Conservation (phyloP, 2,329 filamentous ascomycete genomes). For the Fusarium sarcochroum region DNA sequence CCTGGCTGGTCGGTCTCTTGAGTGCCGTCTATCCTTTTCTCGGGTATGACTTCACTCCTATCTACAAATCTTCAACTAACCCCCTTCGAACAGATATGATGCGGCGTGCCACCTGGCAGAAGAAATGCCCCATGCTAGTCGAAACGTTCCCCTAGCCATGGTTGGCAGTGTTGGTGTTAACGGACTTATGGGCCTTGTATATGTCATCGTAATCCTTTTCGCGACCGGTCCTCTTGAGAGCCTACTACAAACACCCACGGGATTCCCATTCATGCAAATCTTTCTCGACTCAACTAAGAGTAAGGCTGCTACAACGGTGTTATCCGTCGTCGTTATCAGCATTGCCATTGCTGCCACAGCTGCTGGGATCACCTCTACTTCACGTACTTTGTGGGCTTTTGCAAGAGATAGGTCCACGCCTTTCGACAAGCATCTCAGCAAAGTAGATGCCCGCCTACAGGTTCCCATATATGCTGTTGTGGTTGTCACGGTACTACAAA, state of each 20-base stretch:
- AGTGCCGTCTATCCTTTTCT: conserved; percentile 53
- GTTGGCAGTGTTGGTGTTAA: conserved; percentile 57
- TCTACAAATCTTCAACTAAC: neutral
- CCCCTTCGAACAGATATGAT: conserved; percentile 47
- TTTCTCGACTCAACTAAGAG: conserved; percentile 52
- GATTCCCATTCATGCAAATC: conserved; percentile 61
- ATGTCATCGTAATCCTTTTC: conserved; percentile 60
- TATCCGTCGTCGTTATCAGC: conserved; percentile 49
- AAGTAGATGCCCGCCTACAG: conserved; percentile 50
- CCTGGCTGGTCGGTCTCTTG: conserved; percentile 53
- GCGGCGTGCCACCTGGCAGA: conserved; percentile 54
- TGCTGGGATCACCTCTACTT: conserved; percentile 54
- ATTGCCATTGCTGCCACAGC: conserved; percentile 51
- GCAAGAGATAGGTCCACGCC: conserved; percentile 56
- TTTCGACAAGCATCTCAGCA: conserved; percentile 54
- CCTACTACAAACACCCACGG: conserved; percentile 57
- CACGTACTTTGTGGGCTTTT: conserved; percentile 57
- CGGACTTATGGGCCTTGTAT: conserved; percentile 61
- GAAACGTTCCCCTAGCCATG: conserved; percentile 54
- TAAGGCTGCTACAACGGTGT: conserved; percentile 44
- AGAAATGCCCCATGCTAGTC: conserved; percentile 52
- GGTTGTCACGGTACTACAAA: conserved; percentile 46
- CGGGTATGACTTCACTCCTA: conserved; percentile 42
- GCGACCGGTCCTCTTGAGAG: conserved; percentile 56
- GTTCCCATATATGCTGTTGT: conserved; percentile 53